These are phyloP conservation scores for Geosiphon pyriformis DNA, from an alignment of 192 early-diverging fungal species.

Conservation along the genomic window DNA sequence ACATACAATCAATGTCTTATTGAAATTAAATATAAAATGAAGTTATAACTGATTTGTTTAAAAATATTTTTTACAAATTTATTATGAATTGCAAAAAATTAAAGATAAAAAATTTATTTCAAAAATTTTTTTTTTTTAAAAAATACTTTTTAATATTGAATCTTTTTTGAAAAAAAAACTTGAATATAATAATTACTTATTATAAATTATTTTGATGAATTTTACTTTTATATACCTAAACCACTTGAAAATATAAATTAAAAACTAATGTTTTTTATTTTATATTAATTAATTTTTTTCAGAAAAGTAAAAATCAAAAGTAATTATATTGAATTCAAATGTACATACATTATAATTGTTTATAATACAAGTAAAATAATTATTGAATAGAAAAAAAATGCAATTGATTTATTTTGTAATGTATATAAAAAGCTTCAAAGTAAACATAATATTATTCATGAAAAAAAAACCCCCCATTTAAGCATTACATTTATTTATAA, in stretches of 20 bases:
- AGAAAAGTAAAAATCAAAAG: neutral
- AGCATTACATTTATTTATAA: conserved; percentile 4
- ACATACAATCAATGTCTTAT: too few relatives aligned
- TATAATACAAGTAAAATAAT: neutral
- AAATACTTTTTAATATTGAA: too few relatives aligned
- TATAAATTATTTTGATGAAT: conserved; percentile 3
- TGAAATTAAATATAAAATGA: too few relatives aligned
- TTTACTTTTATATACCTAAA: conserved; percentile 9
- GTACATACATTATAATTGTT: neutral
- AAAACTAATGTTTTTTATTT: conserved; percentile 4
- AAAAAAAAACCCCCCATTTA: neutral
- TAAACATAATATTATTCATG: neutral
- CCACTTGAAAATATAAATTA: conserved; percentile 4
- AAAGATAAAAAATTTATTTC: too few relatives aligned
- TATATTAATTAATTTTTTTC: neutral
- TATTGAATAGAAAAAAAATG: neutral
- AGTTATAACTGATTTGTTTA: too few relatives aligned
- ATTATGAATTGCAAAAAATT: too few relatives aligned
- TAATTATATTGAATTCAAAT: neutral
- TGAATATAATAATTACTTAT: conserved; percentile 4
- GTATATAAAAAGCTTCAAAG: neutral
- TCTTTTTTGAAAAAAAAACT: too few relatives aligned
- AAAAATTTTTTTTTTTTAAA: too few relatives aligned
- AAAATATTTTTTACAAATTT: too few relatives aligned
- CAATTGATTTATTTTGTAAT: neutral